Evolutionary conservation across 2,329 filamentous ascomycete species (phyloP).

Genomic region (Emergomyces africanus): DNA sequence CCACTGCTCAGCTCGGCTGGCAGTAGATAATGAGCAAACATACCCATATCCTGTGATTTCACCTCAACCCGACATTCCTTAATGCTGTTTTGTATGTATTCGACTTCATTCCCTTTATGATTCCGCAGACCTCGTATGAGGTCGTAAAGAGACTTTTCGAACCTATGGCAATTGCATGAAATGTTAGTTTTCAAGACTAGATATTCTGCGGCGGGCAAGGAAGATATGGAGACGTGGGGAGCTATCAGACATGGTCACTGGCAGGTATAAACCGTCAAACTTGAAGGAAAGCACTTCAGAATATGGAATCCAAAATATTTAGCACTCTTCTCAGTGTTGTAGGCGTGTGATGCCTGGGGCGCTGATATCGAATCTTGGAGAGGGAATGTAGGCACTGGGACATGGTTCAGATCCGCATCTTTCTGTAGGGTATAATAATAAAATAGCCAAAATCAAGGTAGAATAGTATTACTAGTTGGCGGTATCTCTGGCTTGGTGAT

Average conservation of each 20-base stretch:
- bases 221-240: neutral
- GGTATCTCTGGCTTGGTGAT: neutral
- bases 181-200: neutral
- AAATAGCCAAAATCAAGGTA: neutral
- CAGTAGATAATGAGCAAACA: constrained; percentile 18
- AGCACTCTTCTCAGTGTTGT: neutral
- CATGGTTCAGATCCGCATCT: neutral
- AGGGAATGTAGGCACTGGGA: neutral
- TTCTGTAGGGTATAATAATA: neutral
- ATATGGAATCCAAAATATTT: neutral
- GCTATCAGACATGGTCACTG: neutral
- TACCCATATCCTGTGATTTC: constrained; percentile 83
- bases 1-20: constrained; percentile 1
- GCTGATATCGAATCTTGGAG: neutral
- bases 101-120: constrained; percentile 88
- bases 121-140: constrained; percentile 92
- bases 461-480: neutral
- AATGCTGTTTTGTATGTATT: constrained; percentile 85
- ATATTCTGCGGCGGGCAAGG: neutral
- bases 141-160: constrained; percentile 98
- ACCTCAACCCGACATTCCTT: constrained; percentile 95
- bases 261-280: neutral
- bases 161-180: constrained; percentile 45
- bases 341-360: neutral
- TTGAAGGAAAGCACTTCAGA: neutral